Evolutionary conservation across 1,139 yeast genomes (phyloP).

Genomic region (Entelexis sorbosivorans): DNA sequence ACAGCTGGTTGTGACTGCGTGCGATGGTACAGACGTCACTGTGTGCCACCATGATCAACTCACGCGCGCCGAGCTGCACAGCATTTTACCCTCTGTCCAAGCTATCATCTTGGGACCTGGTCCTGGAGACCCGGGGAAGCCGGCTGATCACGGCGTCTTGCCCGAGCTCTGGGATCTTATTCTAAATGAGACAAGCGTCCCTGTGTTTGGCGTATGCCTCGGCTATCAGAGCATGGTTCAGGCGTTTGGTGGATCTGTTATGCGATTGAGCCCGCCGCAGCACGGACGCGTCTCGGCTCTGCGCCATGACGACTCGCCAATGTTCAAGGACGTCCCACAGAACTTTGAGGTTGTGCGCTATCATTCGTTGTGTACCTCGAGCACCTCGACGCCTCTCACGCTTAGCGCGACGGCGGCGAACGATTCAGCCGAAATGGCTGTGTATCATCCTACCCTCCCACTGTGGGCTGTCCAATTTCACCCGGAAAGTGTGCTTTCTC

Average conservation of each 20-base stretch:
- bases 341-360: slow-evolving; percentile 66
- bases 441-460: slow-evolving; percentile 47
- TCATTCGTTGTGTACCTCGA: slow-evolving; percentile 63
- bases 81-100: slow-evolving; percentile 42
- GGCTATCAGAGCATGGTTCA: slow-evolving; percentile 81
- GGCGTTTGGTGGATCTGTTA: slow-evolving; percentile 50
- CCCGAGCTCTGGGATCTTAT: slow-evolving; percentile 38
- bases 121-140: slow-evolving; percentile 73
- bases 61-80: slow-evolving; percentile 33
- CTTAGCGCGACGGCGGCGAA: slow-evolving; percentile 4
- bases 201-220: slow-evolving; percentile 81
- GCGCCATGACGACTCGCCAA: slow-evolving; percentile 27
- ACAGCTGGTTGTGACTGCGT: slow-evolving; percentile 45
- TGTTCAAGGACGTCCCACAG: slow-evolving; percentile 35
- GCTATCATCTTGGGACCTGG: slow-evolving; percentile 92
- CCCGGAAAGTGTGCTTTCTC: slow-evolving; percentile 88
- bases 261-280: slow-evolving; percentile 46
- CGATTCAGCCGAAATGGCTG: slow-evolving; percentile 64
- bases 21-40: slow-evolving; percentile 43
- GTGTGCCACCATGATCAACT: slow-evolving; percentile 71
- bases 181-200: slow-evolving; percentile 35
- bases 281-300: slow-evolving; percentile 78
- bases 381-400: background rate
- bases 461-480: slow-evolving; percentile 94
- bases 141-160: slow-evolving; percentile 66